Evolutionary conservation across 257 asterid genomes (phyloP), one percentile per base, ranked within the genome.

Genomic region (Leonotis leonurus): DNA sequence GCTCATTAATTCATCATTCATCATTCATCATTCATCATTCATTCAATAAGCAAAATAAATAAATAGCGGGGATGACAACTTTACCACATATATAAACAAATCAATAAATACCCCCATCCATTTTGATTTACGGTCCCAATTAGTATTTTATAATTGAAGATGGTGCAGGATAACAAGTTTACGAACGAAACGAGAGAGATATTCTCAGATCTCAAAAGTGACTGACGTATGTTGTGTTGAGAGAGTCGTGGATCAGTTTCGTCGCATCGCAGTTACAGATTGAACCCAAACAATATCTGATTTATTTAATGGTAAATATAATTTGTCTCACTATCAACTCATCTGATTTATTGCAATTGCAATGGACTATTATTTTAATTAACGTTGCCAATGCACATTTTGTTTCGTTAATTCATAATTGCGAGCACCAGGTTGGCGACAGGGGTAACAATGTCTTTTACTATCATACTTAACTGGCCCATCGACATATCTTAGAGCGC

Each of bases 41-140:
- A n/a, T n/a, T n/a, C n/a, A n/a, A n/a, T 32, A 67, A 69, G 68
- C n/a, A 59, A 67, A 29, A 0, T 65, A 61, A 26, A 39, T 1
- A 27, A 27, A 6, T 27, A 27, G 33, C 33, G 6, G n/a, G n/a
- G n/a, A n/a, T n/a, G n/a, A n/a, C n/a, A n/a, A n/a, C n/a, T n/a
- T n/a, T n/a, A n/a, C n/a, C n/a, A n/a, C n/a, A n/a, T n/a, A n/a
- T n/a, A n/a, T n/a, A n/a, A n/a, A n/a, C n/a, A n/a, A n/a, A n/a
- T n/a, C n/a, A n/a, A n/a, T n/a, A n/a, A n/a, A n/a, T n/a, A n/a
- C n/a, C n/a, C n/a, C n/a, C n/a, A n/a, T n/a, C n/a, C n/a, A n/a
- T n/a, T n/a, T n/a, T n/a, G n/a, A n/a, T n/a, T n/a, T n/a, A n/a
- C n/a, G n/a, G n/a, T n/a, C n/a, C n/a, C n/a, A n/a, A n/a, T n/a